Conservation (phyloP, 306 rosid species). For the Cucumis sativus region DNA sequence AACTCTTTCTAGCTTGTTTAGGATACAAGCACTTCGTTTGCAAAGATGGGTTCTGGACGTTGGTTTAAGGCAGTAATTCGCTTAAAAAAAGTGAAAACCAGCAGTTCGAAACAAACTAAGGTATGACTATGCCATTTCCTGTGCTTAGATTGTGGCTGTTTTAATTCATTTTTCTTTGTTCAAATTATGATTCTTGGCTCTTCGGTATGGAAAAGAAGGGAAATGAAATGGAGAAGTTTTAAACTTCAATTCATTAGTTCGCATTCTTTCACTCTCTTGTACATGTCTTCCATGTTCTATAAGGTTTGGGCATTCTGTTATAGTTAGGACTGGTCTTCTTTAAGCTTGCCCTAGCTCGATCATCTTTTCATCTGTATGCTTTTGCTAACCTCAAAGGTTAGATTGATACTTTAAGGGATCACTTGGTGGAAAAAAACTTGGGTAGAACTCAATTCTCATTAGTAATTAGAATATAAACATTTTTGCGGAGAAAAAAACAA, state of each 20-base stretch:
- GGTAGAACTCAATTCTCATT: background rate
- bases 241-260: background rate
- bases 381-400: background rate
- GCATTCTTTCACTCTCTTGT: background rate
- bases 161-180: background rate
- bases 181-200: background rate
- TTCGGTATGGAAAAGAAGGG: background rate
- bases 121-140: conserved; percentile 20
- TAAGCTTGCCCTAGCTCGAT: background rate
- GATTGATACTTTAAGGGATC: background rate
- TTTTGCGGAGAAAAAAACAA: background rate
- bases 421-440: background rate
- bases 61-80: conserved; percentile 73
- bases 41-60: conserved; percentile 76
- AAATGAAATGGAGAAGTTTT: background rate
- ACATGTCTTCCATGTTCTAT: background rate
- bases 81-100: conserved; percentile 40
- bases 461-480: background rate
- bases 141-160: background rate
- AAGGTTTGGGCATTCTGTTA: background rate
- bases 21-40: conserved; percentile 13
- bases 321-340: background rate
- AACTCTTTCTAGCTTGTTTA: conserved; percentile 32
- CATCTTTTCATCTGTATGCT: background rate
- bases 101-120: conserved; percentile 62